phyloP scores from a whole-genome alignment of 1,139 yeast species.

The Martiniozyma asiatica region DNA sequence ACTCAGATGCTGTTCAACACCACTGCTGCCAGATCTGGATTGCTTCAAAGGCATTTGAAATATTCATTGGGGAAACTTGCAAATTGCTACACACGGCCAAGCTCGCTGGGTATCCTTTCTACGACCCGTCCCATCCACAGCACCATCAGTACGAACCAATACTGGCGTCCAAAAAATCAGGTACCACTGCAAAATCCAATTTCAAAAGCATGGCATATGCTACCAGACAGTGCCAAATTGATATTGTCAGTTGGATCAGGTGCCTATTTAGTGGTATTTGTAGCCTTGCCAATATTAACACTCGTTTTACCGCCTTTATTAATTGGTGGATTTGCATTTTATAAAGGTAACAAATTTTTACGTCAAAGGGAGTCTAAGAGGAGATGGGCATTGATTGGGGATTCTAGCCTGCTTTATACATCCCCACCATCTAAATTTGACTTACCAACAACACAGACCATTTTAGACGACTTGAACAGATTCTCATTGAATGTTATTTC shows the following conservation, averaged over 20 bases:
- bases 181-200: constrained; percentile 8
- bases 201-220: constrained; percentile 11
- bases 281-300: constrained; percentile 25
- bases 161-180: constrained; percentile 16
- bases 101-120: too few species aligned
- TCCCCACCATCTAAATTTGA: too few species aligned
- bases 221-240: constrained; percentile 23
- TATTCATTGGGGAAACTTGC: too few species aligned
- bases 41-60: too few species aligned
- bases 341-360: constrained; percentile 14
- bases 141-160: too few species aligned
- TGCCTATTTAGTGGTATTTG: constrained; percentile 23
- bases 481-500: too few species aligned
- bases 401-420: constrained; percentile 15
- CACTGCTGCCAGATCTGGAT: too few species aligned
- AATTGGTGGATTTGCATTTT: constrained; percentile 21
- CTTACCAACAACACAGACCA: too few species aligned
- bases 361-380: constrained; percentile 12
- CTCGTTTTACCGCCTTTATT: constrained; percentile 25
- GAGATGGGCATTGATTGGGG: constrained; percentile 14
- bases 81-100: too few species aligned
- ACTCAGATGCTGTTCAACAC: too few species aligned
- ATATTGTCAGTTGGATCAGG: constrained; percentile 18
- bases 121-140: too few species aligned
- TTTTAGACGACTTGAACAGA: too few species aligned